Evolutionary conservation across 768 basidiomycete species (phyloP), one percentile per base, ranked within the genome.

Genomic region (Tulasnella sp.): DNA sequence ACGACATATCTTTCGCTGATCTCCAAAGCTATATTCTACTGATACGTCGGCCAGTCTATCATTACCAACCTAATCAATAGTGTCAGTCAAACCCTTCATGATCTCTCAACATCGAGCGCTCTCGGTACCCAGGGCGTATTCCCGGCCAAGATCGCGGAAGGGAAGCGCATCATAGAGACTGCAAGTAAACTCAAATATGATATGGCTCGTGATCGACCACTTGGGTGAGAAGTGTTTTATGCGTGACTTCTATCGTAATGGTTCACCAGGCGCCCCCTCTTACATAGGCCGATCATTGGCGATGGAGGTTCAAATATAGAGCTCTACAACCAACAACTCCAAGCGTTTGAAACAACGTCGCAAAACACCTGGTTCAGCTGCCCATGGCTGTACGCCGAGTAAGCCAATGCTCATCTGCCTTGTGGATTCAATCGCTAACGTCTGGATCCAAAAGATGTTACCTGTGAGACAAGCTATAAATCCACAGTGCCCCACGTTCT

Each of bases 331-430:
- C 65, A 72, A 0, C 85, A 91, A 63, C 75, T 99, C 11, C 69
- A 70, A 4, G 69, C 71, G 0, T 76, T 88, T 1, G 72, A 73
- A 0, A 70, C 73, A 26, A 68, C 74, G 1, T 69, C 71, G 2
- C 75, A 77, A 65, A 77, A 83, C 61, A 87, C 85, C 0, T 99
- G 95, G 95, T 92, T 90, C 68, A 86, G 81, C 7, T 82, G 88
- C 4, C 90, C 93, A 1, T 99, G 95, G 95, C 77, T 99, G n/a
- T 97, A 78, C 69, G 91, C 92, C 59, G 95, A 97, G 85, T 96
- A 74, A 64, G 86, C 72, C 55, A 52, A 67, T 17, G 44, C 51
- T 44, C n/a, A 26, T 15, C n/a, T 41, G n/a, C 5, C 30, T 56
- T 24, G 29, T 2, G 34, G 24, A 13, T 41, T n/a, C n/a, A n/a